Percentiles rank a stretch among this genome's conserved stretches.
Conservation (phyloP, 257 asterid species). For the Cynanchum wilfordii region DNA sequence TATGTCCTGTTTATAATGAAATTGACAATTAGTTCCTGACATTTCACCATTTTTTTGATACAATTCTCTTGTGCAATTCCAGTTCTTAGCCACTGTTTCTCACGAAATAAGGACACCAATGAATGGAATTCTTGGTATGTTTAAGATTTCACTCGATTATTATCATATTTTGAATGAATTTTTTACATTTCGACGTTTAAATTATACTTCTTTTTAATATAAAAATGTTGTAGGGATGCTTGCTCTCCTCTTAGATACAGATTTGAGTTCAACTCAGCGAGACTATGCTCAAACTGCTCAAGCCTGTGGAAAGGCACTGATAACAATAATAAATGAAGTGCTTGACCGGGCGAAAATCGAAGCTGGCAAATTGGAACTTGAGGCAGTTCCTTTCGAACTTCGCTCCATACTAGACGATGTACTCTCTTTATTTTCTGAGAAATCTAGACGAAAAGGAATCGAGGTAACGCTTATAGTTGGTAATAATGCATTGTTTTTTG, state of each 20-base stretch:
- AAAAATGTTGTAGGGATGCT: constrained; percentile 66
- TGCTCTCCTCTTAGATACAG: constrained; percentile 70
- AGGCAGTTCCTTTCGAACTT: constrained; percentile 72
- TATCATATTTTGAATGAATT: background rate
- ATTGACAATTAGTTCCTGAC: constrained; percentile 13
- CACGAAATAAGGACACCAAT: constrained; percentile 97
- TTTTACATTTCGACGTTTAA: background rate
- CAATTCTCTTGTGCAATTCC: constrained; percentile 23
- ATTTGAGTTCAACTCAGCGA: constrained; percentile 73
- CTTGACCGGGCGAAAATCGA: constrained; percentile 93
- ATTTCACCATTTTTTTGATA: constrained; percentile 2
- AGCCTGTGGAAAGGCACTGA: constrained; percentile 81
- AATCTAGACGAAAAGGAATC: constrained; percentile 73
- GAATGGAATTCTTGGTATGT: constrained; percentile 88
- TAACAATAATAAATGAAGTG: constrained; percentile 85
- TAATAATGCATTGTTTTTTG: background rate
- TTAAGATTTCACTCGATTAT: background rate
- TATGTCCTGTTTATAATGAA: constrained; percentile 8
- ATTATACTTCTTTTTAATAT: background rate
- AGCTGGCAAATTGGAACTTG: constrained; percentile 81
- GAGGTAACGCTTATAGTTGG: constrained; percentile 47
- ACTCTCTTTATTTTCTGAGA: constrained; percentile 78
- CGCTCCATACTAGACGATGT: constrained; percentile 79
- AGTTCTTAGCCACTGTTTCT: constrained; percentile 95
- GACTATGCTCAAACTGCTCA: constrained; percentile 94